These are phyloP conservation scores for Eucalyptus dawsonii DNA, from an alignment of 345 rosid genomes.

Conservation along the genomic window DNA sequence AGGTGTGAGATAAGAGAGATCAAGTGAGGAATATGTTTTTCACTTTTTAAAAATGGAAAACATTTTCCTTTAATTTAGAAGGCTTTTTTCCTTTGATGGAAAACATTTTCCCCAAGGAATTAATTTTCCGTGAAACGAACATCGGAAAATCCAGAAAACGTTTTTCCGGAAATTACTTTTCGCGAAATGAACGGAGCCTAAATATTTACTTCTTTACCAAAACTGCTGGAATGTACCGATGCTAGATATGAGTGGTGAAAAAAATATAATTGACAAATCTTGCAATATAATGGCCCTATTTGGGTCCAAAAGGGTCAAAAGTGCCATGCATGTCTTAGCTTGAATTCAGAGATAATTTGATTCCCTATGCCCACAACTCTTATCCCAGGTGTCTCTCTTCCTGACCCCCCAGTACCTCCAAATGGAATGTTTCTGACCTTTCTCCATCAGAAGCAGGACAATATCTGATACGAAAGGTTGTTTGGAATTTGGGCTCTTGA, in stretches of 20 bases:
- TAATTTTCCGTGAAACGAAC: accelerated
- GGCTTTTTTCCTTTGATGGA: no score
- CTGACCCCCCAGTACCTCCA: not conserved
- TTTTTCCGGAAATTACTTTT: no score
- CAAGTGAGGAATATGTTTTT: no score
- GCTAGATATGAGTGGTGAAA: not conserved
- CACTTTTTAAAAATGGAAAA: no score
- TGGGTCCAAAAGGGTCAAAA: not conserved
- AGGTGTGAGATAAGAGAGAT: accelerated
- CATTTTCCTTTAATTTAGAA: accelerated
- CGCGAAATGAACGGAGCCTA: accelerated
- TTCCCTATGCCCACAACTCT: not conserved
- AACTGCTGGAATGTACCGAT: not conserved
- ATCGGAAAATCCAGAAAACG: accelerated
- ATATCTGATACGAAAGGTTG: not conserved
- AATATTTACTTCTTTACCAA: not conserved
- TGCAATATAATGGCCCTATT: not conserved
- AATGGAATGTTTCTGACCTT: not conserved
- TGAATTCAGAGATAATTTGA: not conserved
- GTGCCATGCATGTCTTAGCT: not conserved
- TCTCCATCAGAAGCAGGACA: not conserved
- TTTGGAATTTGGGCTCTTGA: not conserved
- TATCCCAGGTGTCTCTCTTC: not conserved
- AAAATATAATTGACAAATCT: not conserved
- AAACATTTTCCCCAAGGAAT: accelerated